phyloP scores from a whole-genome alignment of 2,329 filamentous ascomycete genomes.

The Penicillium concentricum region DNA sequence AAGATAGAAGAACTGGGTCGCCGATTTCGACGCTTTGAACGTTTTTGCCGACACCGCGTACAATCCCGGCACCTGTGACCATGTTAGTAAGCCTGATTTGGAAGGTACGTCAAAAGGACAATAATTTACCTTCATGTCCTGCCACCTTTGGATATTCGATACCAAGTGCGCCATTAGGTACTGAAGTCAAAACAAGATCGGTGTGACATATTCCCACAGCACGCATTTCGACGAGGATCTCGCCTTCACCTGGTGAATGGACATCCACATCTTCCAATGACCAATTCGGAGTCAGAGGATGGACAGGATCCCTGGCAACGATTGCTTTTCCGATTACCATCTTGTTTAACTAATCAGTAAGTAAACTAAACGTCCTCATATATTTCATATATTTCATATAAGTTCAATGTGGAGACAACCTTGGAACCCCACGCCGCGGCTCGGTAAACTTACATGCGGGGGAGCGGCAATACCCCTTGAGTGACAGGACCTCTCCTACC shows the following conservation, averaged over 20 bases:
- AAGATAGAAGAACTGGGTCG: conserved; percentile 37
- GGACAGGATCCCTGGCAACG: neutral
- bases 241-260: conserved; percentile 3
- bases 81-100: neutral
- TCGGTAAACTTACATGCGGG: no score
- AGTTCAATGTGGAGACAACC: no score
- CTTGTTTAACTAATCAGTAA: no score
- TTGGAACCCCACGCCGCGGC: no score
- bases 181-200: conserved; percentile 12
- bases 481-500: no score
- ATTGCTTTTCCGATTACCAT: neutral
- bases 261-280: conserved; percentile 4
- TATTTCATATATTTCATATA: no score
- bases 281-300: conserved; percentile 5
- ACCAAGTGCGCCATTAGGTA: conserved; percentile 6
- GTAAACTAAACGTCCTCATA: no score
- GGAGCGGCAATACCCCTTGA: no score
- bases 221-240: conserved; percentile 17
- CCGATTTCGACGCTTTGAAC: conserved; percentile 12
- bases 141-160: conserved; percentile 27
- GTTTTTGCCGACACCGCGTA: conserved; percentile 13
- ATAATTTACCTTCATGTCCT: conserved; percentile 28
- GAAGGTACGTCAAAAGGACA: neutral
- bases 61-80: conserved; percentile 19
- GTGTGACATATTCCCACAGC: conserved; percentile 22